These are phyloP conservation scores for Carex sylvatica DNA, from an alignment of 202 grass and related monocot species.

Conservation along the genomic window DNA sequence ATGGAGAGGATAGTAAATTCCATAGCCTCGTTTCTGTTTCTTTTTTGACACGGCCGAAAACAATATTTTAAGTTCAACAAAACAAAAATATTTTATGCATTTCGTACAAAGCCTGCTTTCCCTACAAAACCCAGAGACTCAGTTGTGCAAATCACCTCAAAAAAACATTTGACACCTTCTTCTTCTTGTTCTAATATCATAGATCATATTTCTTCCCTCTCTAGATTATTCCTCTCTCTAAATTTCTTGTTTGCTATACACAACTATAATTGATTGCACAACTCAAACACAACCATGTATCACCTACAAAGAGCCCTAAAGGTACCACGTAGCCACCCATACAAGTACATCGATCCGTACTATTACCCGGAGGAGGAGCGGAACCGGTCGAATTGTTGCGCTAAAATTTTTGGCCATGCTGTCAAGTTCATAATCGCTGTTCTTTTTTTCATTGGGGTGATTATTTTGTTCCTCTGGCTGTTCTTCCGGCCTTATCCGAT, in stretches of 20 bases:
- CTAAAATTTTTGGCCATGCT: slow-evolving; percentile 47
- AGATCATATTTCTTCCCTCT: neutral
- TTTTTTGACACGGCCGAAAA: neutral
- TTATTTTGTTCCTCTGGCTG: slow-evolving; percentile 48
- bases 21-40: neutral
- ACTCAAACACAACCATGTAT: slow-evolving; percentile 13
- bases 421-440: slow-evolving; percentile 50
- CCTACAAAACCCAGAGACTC: slow-evolving; percentile 9
- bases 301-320: slow-evolving; percentile 27
- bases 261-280: neutral
- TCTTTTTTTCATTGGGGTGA: slow-evolving; percentile 34
- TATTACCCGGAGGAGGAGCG: slow-evolving; percentile 16
- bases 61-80: neutral
- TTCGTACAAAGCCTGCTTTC: neutral
- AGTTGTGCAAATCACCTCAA: neutral
- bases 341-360: slow-evolving; percentile 30
- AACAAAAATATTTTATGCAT: neutral
- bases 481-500: slow-evolving; percentile 58
- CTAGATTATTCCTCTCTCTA: neutral
- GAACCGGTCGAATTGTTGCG: slow-evolving; percentile 3
- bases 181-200: neutral
- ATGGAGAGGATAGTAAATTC: neutral
- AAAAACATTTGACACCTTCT: slow-evolving; percentile 9
- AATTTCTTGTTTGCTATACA: slow-evolving; percentile 1
- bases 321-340: slow-evolving; percentile 23